Conservation (phyloP, 1,139 yeast species). For the Candida sanyaensis region DNA sequence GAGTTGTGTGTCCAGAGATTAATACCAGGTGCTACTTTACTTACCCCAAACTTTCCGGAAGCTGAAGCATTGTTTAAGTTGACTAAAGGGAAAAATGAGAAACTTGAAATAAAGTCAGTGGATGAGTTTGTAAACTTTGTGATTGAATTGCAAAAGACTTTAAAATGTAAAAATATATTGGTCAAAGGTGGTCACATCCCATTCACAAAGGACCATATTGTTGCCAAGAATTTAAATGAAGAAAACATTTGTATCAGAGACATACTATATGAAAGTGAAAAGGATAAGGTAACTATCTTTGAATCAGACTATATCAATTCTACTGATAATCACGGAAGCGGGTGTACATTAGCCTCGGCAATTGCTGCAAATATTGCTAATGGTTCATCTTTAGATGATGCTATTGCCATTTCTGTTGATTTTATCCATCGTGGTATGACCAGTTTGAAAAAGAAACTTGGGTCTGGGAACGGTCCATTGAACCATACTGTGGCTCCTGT, state of each 20-base stretch:
- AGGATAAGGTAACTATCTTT: constrained; percentile 41
- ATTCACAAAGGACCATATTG: constrained; percentile 32
- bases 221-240: constrained; percentile 15
- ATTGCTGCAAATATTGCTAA: constrained; percentile 75
- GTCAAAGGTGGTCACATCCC: constrained; percentile 85
- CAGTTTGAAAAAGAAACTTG: constrained; percentile 37
- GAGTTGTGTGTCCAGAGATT: constrained; percentile 45
- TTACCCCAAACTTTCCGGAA: constrained; percentile 80
- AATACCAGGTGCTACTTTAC: constrained; percentile 55
- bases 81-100: constrained; percentile 11
- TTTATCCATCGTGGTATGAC: constrained; percentile 70
- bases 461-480: constrained; percentile 73
- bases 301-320: constrained; percentile 53
- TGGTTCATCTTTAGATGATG: constrained; percentile 41
- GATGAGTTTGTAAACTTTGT: constrained; percentile 36
- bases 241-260: constrained; percentile 48
- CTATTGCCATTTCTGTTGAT: constrained; percentile 60
- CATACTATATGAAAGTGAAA: constrained; percentile 54
- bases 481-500: constrained; percentile 49
- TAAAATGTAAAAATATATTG: constrained; percentile 57
- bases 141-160: constrained; percentile 34
- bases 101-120: constrained; percentile 10
- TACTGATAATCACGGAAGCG: constrained; percentile 81
- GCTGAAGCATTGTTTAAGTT: constrained; percentile 45
- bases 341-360: constrained; percentile 84